Percentiles rank a stretch among this genome's conserved stretches.
Evolutionary conservation across 352 stramenopile species (phyloP).

Genomic region (Globisporangium yorkense): DNA sequence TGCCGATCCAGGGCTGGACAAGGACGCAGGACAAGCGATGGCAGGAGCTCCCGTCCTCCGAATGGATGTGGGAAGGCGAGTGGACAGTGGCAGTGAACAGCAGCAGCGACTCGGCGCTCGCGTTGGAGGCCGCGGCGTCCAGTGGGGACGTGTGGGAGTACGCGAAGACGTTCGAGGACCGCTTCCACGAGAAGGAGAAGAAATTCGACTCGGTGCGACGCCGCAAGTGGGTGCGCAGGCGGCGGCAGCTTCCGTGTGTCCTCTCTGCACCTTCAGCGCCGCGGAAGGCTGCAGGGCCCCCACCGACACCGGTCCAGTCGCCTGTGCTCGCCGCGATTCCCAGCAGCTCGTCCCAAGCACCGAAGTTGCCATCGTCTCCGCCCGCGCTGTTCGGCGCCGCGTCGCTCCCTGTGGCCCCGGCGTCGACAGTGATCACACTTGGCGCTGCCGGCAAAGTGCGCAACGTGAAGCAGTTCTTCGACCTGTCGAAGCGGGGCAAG

Average conservation of each 20-base stretch:
- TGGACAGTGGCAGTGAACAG: conserved; percentile 31
- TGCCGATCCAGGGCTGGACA: conserved; percentile 67
- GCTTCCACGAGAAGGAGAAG: conserved; percentile 69
- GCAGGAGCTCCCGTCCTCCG: conserved; percentile 62
- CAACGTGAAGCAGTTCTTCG: conserved; percentile 33
- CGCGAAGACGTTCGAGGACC: conserved; percentile 61
- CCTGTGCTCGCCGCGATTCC: background rate
- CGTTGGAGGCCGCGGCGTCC: conserved; percentile 13
- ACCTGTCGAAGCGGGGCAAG: conserved; percentile 17
- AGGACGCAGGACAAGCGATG: conserved; percentile 48
- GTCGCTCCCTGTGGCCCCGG: conserved; percentile 14
- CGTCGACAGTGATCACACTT: conserved; percentile 15
- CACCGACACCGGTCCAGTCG: background rate
- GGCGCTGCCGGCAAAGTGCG: conserved; percentile 23
- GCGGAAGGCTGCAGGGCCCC: background rate
- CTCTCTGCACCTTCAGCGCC: conserved; percentile 14
- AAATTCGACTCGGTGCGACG: conserved; percentile 69
- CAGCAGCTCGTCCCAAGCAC: background rate
- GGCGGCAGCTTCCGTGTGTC: conserved; percentile 50
- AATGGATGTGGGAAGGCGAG: conserved; percentile 79
- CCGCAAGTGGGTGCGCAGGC: conserved; percentile 56
- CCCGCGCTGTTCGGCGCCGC: conserved; percentile 12
- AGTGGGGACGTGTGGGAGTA: conserved; percentile 40
- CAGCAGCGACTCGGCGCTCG: conserved; percentile 9
- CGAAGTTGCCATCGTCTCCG: conserved; percentile 3